Base-by-base conservation (phyloP, 306 rosid species). In the Mucuna pruriens region DNA sequence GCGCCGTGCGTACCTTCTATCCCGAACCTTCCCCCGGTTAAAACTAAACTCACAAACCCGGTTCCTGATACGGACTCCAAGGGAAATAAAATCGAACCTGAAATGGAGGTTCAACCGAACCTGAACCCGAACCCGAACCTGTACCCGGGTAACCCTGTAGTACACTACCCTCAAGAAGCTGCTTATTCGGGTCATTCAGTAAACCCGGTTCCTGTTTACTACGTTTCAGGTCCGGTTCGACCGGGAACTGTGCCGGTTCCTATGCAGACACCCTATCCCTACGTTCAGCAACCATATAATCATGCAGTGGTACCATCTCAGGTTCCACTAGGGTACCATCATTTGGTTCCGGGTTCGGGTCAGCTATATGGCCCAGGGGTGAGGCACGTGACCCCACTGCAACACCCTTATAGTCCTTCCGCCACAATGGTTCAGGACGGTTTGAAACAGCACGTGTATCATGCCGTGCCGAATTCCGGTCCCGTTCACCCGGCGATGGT, bases 11-110 rank as follows among this genome's bases (percentile, higher is more conserved):
- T 85, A 0, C 90, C 80, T 1, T 67, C 90, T 31, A 82, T 93
- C 20, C 97, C 90, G 7, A 89, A 84, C 74, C 98, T 93, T 51
- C 97, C 93, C 4, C 98, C 93, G 0, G 97, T 95, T 9, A 93
- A 89, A 83, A 95, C 95, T 46, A 89, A 91, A 66, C 88, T 69
- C 13, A 90, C 81, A 4, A 82, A 76, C 58, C 83, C 84, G 19
- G 73, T 60, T 26, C 84, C 90, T 4, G 87, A 83, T 0, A 4
- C 34, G 3, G 90, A 89, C n/a, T 6, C 79, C 4, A 86, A 80
- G 64, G 86, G 80, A 23, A 82, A 64, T 65, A 86, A 79, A 55
- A 7, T 44, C 2, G 78, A 86, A 78, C 33, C 66, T 2, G 95
- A 84, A 80, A 34, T 74, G 22, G 79, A 46, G 44, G 85, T 78